A percentile compares a stretch with the other conserved stretches of the same genome.
These are phyloP conservation scores for Venturia aucupariae DNA, from an alignment of 2,329 filamentous ascomycete species.

Conservation along the genomic window DNA sequence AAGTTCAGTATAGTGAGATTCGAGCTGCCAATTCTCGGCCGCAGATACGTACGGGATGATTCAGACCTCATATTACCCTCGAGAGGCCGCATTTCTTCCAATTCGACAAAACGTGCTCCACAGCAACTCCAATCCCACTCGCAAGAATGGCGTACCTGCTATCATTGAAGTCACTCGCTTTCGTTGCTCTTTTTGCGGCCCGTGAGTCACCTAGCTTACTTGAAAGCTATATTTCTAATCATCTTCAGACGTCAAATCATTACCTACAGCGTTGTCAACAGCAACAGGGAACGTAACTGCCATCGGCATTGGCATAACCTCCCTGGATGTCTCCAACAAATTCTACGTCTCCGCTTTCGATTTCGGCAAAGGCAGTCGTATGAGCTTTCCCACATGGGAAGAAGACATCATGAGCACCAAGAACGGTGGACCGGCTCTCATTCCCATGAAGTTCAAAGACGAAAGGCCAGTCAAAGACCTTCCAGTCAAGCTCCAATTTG, in stretches of 20 bases:
- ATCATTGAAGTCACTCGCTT: neutral
- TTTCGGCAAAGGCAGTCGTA: neutral
- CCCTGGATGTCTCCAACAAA: neutral
- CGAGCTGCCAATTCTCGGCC: too few relatives aligned
- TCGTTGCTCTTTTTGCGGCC: neutral
- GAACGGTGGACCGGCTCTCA: conserved; percentile 5
- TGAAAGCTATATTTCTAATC: too few relatives aligned
- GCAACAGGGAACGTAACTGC: conserved; percentile 7
- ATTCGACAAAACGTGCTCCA: neutral
- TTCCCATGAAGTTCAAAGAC: conserved; percentile 11
- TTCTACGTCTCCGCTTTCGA: conserved; percentile 4
- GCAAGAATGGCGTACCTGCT: neutral
- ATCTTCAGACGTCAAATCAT: neutral
- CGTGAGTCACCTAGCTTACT: neutral
- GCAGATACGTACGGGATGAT: neutral
- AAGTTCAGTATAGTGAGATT: neutral
- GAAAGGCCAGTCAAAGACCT: neutral
- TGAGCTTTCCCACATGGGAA: neutral
- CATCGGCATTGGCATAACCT: neutral
- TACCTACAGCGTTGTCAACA: neutral
- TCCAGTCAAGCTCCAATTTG: neutral
- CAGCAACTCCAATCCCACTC: neutral
- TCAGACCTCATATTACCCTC: neutral
- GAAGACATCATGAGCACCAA: conserved; percentile 9
- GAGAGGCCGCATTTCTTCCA: neutral